These are phyloP conservation scores for Sesbania bispinosa DNA, from an alignment of 306 rosid species.

Conservation along the genomic window DNA sequence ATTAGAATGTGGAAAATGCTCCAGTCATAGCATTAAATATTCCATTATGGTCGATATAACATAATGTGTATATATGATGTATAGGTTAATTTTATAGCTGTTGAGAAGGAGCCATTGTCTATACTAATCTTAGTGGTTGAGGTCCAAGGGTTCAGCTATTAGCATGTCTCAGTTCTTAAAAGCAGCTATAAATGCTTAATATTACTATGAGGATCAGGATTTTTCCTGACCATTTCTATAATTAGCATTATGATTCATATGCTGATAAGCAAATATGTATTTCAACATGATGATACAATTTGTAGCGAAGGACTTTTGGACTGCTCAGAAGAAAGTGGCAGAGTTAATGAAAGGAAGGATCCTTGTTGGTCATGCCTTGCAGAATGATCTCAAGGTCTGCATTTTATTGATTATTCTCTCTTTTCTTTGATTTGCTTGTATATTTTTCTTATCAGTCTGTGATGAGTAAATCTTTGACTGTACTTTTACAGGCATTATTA, in stretches of 20 bases:
- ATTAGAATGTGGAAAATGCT: not conserved
- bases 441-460: slow-evolving; percentile 8
- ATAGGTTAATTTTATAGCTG: slow-evolving; percentile 1
- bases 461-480: slow-evolving; percentile 7
- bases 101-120: not conserved
- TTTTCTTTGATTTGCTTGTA: not conserved
- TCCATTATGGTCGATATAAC: not conserved
- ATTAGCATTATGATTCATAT: slow-evolving; percentile 3
- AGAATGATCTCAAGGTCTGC: slow-evolving; percentile 84
- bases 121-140: not conserved
- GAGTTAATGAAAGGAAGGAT: slow-evolving; percentile 71
- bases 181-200: slow-evolving; percentile 14
- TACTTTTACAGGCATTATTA: slow-evolving; percentile 61
- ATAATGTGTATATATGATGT: not conserved
- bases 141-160: slow-evolving; percentile 2
- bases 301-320: slow-evolving; percentile 70
- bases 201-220: not conserved
- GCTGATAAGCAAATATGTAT: slow-evolving; percentile 9
- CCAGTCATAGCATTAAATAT: not conserved
- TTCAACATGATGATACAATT: slow-evolving; percentile 16
- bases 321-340: slow-evolving; percentile 81
- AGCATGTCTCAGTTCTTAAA: not conserved
- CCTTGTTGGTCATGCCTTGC: slow-evolving; percentile 95
- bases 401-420: slow-evolving; percentile 18
- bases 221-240: not conserved